Evolutionary conservation across 352 stramenopile genomes (phyloP), one percentile per base, ranked within the genome.

Genomic region (Pilasporangium apinafurcum): DNA sequence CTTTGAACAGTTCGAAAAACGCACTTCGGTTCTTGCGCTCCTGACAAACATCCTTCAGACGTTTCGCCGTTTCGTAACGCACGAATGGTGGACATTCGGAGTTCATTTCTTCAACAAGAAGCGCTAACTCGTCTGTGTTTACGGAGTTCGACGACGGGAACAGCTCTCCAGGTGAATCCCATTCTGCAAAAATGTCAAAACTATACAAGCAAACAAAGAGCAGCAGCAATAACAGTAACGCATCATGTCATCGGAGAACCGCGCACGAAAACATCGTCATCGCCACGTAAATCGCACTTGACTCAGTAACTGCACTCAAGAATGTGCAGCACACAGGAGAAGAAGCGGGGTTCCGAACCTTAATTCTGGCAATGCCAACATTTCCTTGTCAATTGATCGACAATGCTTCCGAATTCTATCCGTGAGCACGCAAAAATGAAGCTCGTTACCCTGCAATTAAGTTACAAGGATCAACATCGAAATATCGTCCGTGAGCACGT

Each of bases 31-130:
- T 86, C 29, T 50, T 58, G 35, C 63, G 45, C 44, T 73, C 65
- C 37, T 78, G 64, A 31, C 77, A 87, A 12, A 82, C 59, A 35
- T 90, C 72, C 56, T 90, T 90, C n/a, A 90, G 46, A 31, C 63
- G 74, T 49, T 86, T 86, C 5, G 69, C 71, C 14, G 72, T 57
- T 48, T 90, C 71, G 31, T 83, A 87, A 13, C 77, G 74, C 33
- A 65, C 82, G 18, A 70, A 69, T 5, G 68, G 51, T 33, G 67
- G 65, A 12, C 45, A 62, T 31, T 79, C 57, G 24, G 45, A 62
- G 34, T 66, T 61, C 5, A 50, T 80, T 36, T 87, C 71, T 26
- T 86, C 77, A 8, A 79, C 51, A 27, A 90, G 54, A 45, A 75
- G 59, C 41, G 72, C 44, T 24, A 90, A 49, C 38, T 83, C 69